Conservation (phyloP, 352 stramenopile species). For the Phytopythium helicoides region DNA sequence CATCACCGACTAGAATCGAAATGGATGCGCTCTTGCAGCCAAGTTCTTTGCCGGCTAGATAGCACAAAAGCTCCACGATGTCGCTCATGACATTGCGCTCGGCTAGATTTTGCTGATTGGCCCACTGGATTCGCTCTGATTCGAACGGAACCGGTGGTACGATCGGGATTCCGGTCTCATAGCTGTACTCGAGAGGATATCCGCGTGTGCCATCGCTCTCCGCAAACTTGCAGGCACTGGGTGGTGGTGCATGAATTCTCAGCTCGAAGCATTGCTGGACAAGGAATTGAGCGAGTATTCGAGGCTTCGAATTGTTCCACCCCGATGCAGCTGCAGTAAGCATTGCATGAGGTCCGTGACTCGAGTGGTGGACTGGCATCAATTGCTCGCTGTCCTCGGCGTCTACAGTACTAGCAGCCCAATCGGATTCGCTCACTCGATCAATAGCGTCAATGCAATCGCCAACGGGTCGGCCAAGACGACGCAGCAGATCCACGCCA, state of each 20-base stretch:
- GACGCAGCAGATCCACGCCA: constrained; percentile 32
- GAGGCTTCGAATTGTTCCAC: constrained; percentile 4
- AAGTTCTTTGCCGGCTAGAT: constrained; percentile 48
- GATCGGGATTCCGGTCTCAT: constrained; percentile 24
- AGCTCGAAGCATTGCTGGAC: constrained; percentile 69
- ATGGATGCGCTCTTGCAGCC: constrained; percentile 11
- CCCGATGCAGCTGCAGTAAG: no score
- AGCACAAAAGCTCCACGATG: constrained; percentile 42
- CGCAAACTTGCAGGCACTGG: constrained; percentile 41
- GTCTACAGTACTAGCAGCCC: constrained; percentile 21
- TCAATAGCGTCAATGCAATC: constrained; percentile 24
- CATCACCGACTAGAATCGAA: background rate
- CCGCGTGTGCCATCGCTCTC: constrained; percentile 33
- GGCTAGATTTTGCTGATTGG: constrained; percentile 26
- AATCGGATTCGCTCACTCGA: constrained; percentile 34
- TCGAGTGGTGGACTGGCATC: background rate
- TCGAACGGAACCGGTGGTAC: constrained; percentile 26
- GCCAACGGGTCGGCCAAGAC: constrained; percentile 23
- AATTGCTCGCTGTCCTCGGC: background rate
- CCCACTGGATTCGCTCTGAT: constrained; percentile 25
- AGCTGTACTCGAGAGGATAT: constrained; percentile 51
- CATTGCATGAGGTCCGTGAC: no score
- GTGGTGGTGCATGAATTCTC: constrained; percentile 27
- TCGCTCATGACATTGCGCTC: constrained; percentile 16
- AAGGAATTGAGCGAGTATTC: constrained; percentile 36